phyloP scores from a whole-genome alignment of 73 alveolate genomes.

The Paramecium primaurelia region DNA sequence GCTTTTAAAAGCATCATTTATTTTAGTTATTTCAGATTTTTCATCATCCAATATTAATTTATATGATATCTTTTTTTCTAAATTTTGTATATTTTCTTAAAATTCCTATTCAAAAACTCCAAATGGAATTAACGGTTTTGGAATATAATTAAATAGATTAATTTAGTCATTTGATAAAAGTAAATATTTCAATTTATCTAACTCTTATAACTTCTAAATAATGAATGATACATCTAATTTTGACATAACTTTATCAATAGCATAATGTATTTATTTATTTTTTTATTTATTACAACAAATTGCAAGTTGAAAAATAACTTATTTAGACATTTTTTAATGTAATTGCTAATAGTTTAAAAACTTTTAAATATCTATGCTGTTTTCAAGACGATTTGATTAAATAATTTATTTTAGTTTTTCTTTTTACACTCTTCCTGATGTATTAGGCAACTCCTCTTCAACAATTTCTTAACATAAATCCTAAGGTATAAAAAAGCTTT shows the following conservation, averaged over 20 bases:
- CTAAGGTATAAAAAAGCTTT: background rate
- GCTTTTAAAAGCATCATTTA: background rate
- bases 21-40: background rate
- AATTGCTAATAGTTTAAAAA: background rate
- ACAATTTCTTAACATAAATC: background rate
- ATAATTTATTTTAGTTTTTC: background rate
- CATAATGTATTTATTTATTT: background rate
- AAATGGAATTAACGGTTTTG: conserved; percentile 17
- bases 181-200: conserved; percentile 46
- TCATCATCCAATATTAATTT: conserved; percentile 16
- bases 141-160: conserved; percentile 32
- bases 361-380: background rate
- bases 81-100: background rate
- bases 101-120: background rate
- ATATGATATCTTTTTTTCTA: background rate
- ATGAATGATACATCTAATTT: conserved; percentile 42
- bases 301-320: background rate
- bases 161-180: conserved; percentile 10
- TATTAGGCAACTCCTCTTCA: background rate
- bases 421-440: background rate
- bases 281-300: background rate
- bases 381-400: background rate
- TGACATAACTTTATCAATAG: background rate
- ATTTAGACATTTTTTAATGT: background rate
- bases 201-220: conserved; percentile 9